Conservation (phyloP, 306 rosid species). For the Pterocarpus santalinus region DNA sequence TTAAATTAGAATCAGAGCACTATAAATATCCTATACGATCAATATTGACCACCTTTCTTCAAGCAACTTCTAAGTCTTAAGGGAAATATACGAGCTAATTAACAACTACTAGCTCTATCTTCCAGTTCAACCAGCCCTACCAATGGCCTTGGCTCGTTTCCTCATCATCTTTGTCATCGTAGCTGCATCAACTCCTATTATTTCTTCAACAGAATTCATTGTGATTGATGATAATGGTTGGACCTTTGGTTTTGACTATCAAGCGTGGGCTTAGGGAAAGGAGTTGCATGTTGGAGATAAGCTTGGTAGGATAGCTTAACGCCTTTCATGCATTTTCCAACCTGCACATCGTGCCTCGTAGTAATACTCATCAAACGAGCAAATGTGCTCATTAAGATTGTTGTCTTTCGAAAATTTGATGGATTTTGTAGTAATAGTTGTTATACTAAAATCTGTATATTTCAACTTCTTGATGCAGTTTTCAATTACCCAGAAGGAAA, state of each 20-base stretch:
- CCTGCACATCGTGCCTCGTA: not conserved
- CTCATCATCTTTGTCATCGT: slow-evolving; percentile 37
- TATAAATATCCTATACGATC: not conserved
- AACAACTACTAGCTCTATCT: not conserved
- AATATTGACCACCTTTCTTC: not conserved
- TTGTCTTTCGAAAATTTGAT: no score
- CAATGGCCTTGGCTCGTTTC: slow-evolving; percentile 49
- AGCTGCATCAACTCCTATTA: slow-evolving; percentile 43
- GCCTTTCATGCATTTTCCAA: not conserved
- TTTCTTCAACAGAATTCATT: slow-evolving; percentile 45
- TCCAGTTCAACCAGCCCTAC: not conserved
- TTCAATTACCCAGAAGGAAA: slow-evolving; percentile 52
- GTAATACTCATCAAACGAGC: not conserved
- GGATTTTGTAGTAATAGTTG: no score
- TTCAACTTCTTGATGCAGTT: slow-evolving; percentile 39
- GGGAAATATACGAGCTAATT: not conserved
- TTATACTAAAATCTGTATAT: not conserved
- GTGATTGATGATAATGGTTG: slow-evolving; percentile 63
- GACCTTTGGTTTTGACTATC: slow-evolving; percentile 53
- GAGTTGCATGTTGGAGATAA: slow-evolving; percentile 58
- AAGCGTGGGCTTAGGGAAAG: slow-evolving; percentile 58
- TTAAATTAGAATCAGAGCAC: not conserved
- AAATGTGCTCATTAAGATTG: not conserved
- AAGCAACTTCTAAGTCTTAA: not conserved
- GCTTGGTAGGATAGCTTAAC: slow-evolving; percentile 45